These are phyloP conservation scores for Microsporum ferrugineum DNA, from an alignment of 2,329 filamentous ascomycete species.

Conservation along the genomic window DNA sequence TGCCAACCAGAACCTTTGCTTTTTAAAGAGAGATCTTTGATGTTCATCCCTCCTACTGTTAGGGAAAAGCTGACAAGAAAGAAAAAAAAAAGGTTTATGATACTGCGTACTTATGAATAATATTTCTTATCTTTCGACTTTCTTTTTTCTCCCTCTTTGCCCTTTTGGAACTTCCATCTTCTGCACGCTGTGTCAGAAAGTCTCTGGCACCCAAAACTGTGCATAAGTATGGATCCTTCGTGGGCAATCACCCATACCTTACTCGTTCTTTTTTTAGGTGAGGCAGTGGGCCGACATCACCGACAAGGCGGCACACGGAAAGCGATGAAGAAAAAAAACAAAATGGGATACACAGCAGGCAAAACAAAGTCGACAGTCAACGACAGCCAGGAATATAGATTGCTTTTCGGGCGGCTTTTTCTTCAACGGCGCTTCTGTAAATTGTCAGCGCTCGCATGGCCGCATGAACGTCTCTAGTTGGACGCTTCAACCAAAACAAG, in stretches of 20 bases:
- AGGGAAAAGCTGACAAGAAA: background rate
- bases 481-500: background rate
- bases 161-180: background rate
- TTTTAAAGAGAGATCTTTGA: background rate
- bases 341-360: background rate
- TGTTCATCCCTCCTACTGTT: background rate
- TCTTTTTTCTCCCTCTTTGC: background rate
- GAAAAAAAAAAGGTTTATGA: background rate
- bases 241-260: background rate
- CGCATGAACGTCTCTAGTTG: background rate
- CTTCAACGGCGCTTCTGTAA: slow-evolving; percentile 3
- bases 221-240: slow-evolving; percentile 1
- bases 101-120: background rate
- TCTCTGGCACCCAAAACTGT: background rate
- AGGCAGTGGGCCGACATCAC: background rate
- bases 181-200: slow-evolving; percentile 3
- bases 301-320: slow-evolving; percentile 3
- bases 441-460: background rate
- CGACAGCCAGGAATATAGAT: background rate
- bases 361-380: background rate
- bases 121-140: background rate
- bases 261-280: slow-evolving; percentile 2
- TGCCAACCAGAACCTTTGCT: background rate
- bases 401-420: slow-evolving; percentile 2
- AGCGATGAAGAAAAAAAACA: background rate